A percentile compares a stretch with the other conserved stretches of the same genome.
These are phyloP conservation scores for Powellomyces hirtus DNA, from an alignment of 192 early-diverging fungal species.

Conservation along the genomic window DNA sequence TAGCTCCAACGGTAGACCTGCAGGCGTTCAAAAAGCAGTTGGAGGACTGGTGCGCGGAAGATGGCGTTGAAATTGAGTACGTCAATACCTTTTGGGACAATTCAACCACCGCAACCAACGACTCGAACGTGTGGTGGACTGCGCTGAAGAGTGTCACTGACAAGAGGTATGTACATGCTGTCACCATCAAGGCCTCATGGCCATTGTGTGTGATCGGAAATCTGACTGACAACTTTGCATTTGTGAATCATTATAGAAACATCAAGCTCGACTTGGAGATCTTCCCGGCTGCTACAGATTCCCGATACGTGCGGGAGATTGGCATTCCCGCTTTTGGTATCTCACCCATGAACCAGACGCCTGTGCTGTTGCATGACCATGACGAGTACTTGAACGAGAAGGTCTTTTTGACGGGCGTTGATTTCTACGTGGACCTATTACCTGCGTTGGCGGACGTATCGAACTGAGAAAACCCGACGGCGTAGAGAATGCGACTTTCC, in stretches of 20 bases:
- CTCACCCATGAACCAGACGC: constrained; percentile 75
- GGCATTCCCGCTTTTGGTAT: constrained; percentile 79
- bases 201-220: background rate
- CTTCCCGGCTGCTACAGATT: constrained; percentile 66
- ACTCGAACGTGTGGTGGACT: constrained; percentile 70
- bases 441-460: constrained; percentile 38
- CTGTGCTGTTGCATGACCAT: constrained; percentile 81
- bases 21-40: constrained; percentile 54
- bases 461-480: no score
- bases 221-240: no score
- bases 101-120: constrained; percentile 51
- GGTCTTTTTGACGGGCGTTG: constrained; percentile 68
- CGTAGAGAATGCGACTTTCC: no score
- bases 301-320: background rate
- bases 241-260: no score
- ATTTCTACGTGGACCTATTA: constrained; percentile 70
- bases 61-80: constrained; percentile 56
- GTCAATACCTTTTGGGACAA: constrained; percentile 63
- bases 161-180: no score
- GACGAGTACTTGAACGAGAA: constrained; percentile 80
- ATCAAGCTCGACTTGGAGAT: constrained; percentile 67
- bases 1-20: constrained; percentile 68
- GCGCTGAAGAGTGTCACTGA: constrained; percentile 57
- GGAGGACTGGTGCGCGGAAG: constrained; percentile 33
- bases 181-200: no score